Conservation (phyloP, 2,329 filamentous ascomycete species). For the Pestalotiopsis sp. region DNA sequence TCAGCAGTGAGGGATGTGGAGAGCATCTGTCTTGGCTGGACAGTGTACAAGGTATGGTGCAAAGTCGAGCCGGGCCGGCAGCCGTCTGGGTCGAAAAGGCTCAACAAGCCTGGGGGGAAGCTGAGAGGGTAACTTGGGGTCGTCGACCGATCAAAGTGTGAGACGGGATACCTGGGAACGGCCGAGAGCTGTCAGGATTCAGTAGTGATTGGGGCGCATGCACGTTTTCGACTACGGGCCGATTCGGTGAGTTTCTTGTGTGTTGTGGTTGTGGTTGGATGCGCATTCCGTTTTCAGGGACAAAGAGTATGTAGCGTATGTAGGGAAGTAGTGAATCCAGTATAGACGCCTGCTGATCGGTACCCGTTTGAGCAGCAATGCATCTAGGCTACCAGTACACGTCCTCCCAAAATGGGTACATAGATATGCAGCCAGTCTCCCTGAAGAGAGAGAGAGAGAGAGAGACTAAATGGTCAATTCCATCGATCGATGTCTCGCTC, state of each 20-base stretch:
- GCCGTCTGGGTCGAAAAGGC: not conserved
- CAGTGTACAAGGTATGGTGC: not conserved
- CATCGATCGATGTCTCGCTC: too few species aligned
- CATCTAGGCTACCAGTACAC: too few species aligned
- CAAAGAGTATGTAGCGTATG: too few species aligned
- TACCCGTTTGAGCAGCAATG: too few species aligned
- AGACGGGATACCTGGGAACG: not conserved
- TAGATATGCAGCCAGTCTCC: too few species aligned
- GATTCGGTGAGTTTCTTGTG: not conserved
- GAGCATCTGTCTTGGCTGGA: not conserved
- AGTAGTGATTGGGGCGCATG: not conserved
- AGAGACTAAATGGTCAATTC: too few species aligned
- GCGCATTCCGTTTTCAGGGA: too few species aligned
- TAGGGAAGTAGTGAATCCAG: too few species aligned
- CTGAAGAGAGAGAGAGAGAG: too few species aligned
- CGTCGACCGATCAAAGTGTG: not conserved
- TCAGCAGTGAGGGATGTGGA: not conserved
- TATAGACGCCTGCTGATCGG: too few species aligned
- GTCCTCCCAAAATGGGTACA: too few species aligned
- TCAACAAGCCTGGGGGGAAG: not conserved
- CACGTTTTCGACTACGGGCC: not conserved
- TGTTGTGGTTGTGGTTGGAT: too few species aligned
- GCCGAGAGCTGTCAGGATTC: not conserved
- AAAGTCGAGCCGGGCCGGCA: conserved; percentile 8
- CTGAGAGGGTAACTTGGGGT: not conserved